phyloP scores from a whole-genome alignment of 2,329 filamentous ascomycete species.

The Huntiella bhutanensis region DNA sequence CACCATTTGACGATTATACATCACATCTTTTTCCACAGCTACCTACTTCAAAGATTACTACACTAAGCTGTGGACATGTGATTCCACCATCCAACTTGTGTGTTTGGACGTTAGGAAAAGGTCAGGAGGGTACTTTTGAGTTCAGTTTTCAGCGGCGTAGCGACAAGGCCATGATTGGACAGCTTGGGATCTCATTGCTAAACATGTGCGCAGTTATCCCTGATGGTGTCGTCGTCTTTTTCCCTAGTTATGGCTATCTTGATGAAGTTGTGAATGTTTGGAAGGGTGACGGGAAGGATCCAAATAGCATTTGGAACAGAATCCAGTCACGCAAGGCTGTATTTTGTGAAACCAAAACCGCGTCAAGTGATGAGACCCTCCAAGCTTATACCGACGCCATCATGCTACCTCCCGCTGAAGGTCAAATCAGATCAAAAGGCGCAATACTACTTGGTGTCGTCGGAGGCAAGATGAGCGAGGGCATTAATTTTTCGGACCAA shows the following conservation, averaged over 20 bases:
- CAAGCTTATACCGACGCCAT: constrained; percentile 55
- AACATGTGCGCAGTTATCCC: constrained; percentile 57
- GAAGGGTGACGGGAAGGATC: constrained; percentile 23
- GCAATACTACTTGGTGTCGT: constrained; percentile 79
- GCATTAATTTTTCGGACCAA: constrained; percentile 90
- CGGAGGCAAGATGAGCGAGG: constrained; percentile 86
- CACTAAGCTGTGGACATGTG: constrained; percentile 84
- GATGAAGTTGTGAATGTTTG: constrained; percentile 50
- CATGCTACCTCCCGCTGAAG: constrained; percentile 18
- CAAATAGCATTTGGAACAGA: constrained; percentile 36
- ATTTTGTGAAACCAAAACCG: constrained; percentile 37
- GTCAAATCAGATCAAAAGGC: constrained; percentile 27
- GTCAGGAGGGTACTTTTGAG: constrained; percentile 36
- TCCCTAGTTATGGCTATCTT: constrained; percentile 85
- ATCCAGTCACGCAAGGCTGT: constrained; percentile 41
- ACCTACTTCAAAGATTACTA: constrained; percentile 42
- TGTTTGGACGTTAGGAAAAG: constrained; percentile 47
- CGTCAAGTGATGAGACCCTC: constrained; percentile 50
- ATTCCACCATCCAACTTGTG: constrained; percentile 68
- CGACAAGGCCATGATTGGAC: constrained; percentile 47
- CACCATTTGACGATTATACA: constrained; percentile 80
- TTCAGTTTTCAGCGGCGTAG: constrained; percentile 71
- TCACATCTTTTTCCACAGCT: constrained; percentile 71
- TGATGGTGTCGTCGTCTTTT: constrained; percentile 85
- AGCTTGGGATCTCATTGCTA: constrained; percentile 56